Evolutionary conservation across 2,329 filamentous ascomycete genomes (phyloP).

Genomic region (Fusarium heterosporum): DNA sequence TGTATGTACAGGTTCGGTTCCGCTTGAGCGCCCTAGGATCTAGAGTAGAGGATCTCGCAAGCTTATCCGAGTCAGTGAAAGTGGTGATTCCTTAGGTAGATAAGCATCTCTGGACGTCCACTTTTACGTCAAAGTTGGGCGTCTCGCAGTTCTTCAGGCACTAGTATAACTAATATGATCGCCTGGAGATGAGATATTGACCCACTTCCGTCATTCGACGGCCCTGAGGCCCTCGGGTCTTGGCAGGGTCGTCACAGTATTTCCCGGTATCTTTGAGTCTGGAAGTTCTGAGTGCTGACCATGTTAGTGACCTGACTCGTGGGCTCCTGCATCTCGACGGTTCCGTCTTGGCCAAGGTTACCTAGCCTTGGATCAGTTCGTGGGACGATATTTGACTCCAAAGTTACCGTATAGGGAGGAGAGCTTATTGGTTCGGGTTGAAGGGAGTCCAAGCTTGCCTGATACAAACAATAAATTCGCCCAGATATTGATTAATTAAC

Average conservation of each 20-base stretch:
- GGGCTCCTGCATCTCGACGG: constrained; percentile 9
- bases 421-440: not conserved
- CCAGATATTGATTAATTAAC: not conserved
- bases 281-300: too few relatives aligned
- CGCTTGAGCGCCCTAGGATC: not conserved
- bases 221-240: constrained; percentile 3
- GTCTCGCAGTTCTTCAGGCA: constrained; percentile 1
- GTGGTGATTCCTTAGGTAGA: constrained; percentile 1
- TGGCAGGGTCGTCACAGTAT: constrained; percentile 1
- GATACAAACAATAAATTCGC: not conserved
- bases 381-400: not conserved
- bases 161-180: constrained; percentile 4
- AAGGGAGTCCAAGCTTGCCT: not conserved
- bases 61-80: constrained; percentile 12
- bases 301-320: constrained; percentile 18
- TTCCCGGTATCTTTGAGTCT: constrained; percentile 6
- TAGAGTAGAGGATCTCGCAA: constrained; percentile 7
- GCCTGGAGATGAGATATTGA: constrained; percentile 12
- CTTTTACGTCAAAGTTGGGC: constrained; percentile 8
- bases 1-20: not conserved
- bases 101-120: not conserved
- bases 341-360: constrained; percentile 8
- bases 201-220: constrained; percentile 16
- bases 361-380: not conserved
- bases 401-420: not conserved